Base-by-base conservation (phyloP, 2,329 filamentous ascomycete species). In the Falciphora oryzae region DNA sequence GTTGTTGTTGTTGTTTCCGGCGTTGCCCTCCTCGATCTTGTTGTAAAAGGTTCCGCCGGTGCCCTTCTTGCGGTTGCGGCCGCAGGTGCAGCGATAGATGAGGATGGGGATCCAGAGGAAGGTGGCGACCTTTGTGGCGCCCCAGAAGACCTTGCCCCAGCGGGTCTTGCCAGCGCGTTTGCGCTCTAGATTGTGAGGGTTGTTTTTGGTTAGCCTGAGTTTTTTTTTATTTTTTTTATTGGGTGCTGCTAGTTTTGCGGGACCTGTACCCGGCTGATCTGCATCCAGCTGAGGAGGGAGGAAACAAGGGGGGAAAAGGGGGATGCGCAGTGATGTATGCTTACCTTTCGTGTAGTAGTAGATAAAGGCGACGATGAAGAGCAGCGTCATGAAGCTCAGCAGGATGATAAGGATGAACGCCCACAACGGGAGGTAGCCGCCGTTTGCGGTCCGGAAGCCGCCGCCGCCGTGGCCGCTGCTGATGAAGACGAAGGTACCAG, bases 21-120 rank as follows among this genome's bases (percentile, higher is more conserved):
- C 28, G 1, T 58, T 22, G 27, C 29, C 57, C 2, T 22, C 57
- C 11, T 31, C 58, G 22, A 60, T 14, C 31, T 60, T 60, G 28
- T 38, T n/a, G 58, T 60, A 60, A 8, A n/a, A n/a, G 2, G 28
- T 60, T 4, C 58, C 58, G 31, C 58, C 58, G 29, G 8, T 60
- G 58, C 27, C 28, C 58, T 28, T 31, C 58, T 31, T 31, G 28
- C 29, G 27, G 22, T 35, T 31, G 27, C 31, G 28, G 58, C 58
- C 58, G 31, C 58, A 60, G 10, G 29, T 38, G 58, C 27, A 25
- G 28, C 58, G 58, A 29, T 60, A 60, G 31, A 60, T 60, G 29
- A 11, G 11, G 29, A 60, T 60, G 58, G 58, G 58, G 58, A 60
- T n/a, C 58, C 58, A 60, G 28, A 60, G 58, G 58, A 22, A 22